A percentile compares a stretch with the other conserved stretches of the same genome.
phyloP scores from a whole-genome alignment of 176 grass and related monocot species.

The Aegilops speltoides region DNA sequence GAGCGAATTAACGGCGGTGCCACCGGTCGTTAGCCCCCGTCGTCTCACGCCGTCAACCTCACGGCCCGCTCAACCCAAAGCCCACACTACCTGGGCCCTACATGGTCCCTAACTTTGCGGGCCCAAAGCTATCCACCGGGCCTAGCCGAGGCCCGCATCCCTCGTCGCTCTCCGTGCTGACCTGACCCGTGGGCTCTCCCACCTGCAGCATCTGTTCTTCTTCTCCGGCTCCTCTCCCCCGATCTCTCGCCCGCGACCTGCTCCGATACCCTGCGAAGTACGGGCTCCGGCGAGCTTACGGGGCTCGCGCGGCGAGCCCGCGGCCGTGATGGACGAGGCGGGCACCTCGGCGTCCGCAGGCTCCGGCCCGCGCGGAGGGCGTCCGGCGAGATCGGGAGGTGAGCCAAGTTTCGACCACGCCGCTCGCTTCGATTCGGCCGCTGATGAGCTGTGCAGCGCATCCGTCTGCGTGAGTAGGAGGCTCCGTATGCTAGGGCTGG shows the following conservation, averaged over 20 bases:
- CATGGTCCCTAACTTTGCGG: too few relatives aligned
- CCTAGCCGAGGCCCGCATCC: not conserved
- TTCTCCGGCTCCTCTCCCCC: not conserved
- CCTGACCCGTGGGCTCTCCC: not conserved
- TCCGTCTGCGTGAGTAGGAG: not conserved
- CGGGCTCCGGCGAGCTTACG: conserved; percentile 23
- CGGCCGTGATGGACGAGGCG: conserved; percentile 49
- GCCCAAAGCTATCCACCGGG: not conserved
- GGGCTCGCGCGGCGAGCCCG: not conserved
- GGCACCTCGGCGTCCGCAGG: conserved; percentile 44
- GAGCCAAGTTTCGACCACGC: not conserved
- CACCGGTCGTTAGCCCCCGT: conserved; percentile 28
- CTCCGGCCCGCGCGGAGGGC: conserved; percentile 7
- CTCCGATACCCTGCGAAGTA: not conserved
- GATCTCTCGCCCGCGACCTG: not conserved
- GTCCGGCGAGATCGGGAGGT: conserved; percentile 67
- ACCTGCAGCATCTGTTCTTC: not conserved
- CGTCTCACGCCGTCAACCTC: conserved; percentile 37
- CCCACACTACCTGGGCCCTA: not conserved
- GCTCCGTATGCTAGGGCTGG: not conserved
- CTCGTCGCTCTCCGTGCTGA: not conserved
- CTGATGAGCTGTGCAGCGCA: not conserved
- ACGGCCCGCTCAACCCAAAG: not conserved
- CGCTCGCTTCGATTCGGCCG: conserved; percentile 18
- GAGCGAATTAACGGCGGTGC: not conserved